Evolutionary conservation across 345 rosid genomes (phyloP).

Genomic region (Citrus hindsii): DNA sequence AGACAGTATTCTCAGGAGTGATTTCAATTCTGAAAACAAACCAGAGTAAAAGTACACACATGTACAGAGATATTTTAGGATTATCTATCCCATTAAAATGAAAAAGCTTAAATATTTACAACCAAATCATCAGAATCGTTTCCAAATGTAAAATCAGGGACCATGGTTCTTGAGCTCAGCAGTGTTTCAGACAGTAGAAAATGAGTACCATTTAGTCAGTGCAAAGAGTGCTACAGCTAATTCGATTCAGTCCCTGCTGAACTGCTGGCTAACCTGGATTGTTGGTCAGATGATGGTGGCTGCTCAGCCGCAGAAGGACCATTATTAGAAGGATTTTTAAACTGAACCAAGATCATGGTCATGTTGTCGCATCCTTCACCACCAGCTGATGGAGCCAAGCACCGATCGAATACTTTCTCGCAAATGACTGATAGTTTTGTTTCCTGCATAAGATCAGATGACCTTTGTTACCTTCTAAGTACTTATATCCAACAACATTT

Average conservation of each 20-base stretch:
- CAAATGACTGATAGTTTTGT: constrained; percentile 70
- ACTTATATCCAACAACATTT: not conserved
- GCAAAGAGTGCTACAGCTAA: not conserved
- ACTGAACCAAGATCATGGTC: constrained; percentile 90
- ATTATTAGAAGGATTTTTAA: constrained; percentile 43
- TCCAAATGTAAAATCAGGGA: not conserved
- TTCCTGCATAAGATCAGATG: constrained; percentile 46
- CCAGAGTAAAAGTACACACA: not conserved
- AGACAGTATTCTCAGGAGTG: not conserved
- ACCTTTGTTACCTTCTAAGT: not conserved
- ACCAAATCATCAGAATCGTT: not conserved
- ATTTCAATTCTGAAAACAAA: not conserved
- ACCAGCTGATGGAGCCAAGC: constrained; percentile 80
- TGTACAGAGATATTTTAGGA: not conserved
- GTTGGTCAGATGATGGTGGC: not conserved
- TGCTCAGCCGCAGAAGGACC: constrained; percentile 2
- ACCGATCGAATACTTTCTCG: constrained; percentile 78
- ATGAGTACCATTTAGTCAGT: not conserved
- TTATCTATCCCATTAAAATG: not conserved
- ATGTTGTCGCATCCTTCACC: constrained; percentile 99
- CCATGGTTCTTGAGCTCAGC: constrained; percentile 5
- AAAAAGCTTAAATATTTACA: constrained; percentile 18
- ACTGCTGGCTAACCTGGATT: not conserved
- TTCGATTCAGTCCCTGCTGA: constrained; percentile 8
- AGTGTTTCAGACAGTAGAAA: not conserved